Base-by-base conservation (phyloP, 306 rosid species). In the Vigna hirtella region DNA sequence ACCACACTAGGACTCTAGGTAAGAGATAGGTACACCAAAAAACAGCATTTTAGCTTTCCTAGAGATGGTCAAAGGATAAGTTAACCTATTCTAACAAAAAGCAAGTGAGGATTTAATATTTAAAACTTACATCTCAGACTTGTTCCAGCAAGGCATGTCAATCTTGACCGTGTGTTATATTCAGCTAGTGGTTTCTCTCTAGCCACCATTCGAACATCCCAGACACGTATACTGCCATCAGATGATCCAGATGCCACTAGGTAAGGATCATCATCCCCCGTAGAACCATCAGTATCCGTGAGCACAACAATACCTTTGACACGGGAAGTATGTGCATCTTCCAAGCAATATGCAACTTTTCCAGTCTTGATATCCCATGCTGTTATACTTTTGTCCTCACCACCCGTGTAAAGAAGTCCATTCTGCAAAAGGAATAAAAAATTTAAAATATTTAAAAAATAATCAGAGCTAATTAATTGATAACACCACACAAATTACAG, bases 171-270 rank as follows among this genome's bases (percentile, higher is more conserved):
- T 48, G 98, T 92, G 76, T 89, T 87, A 51, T 87, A 90, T 85
- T 95, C 98, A 3, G 98, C 90, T 71, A 95, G 74, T 20, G 97
- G 86, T 86, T 89, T 92, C 86, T 82, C 93, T 10, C 36, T 82
- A 12, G 77, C 32, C 22, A 91, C 90, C 98, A 86, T 86, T 14
- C 98, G 98, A 82, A 92, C 93, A 87, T 95, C 98, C 98, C 98
- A 95, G 40, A 87, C 88, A 4, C 91, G 90, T 82, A 95, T 86
- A 83, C 87, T 71, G 49, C 98, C 98, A 79, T 95, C 98, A 7
- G 97, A 86, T 61, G 98, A 92, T 26, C 92, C 98, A 82, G 98
- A 89, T 73, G 96, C 93, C 34, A 95, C 85, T 20, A 91, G 74
- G 76, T 86, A 86, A 0, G 98, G 96, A 59, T 89, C 92, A 57